Evolutionary conservation across 352 stramenopile species (phyloP).

Genomic region (Blastocystis sp.): DNA sequence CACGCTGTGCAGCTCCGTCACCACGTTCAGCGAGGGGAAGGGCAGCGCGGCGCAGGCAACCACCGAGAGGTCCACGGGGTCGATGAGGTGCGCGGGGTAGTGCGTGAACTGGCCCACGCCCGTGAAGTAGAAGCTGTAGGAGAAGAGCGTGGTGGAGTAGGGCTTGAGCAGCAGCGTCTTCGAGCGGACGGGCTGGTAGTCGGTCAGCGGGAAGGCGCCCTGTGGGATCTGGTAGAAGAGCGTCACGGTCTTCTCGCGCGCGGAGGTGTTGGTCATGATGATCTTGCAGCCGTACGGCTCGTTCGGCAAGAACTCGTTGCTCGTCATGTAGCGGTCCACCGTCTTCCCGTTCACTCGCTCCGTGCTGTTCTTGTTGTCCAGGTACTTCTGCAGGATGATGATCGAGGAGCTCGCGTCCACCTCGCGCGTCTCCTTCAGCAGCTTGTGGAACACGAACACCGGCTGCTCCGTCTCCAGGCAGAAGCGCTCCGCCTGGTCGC

Average conservation of each 20-base stretch:
- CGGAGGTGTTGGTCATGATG: conserved; percentile 76
- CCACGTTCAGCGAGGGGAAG: conserved; percentile 71
- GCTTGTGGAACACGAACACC: conserved; percentile 75
- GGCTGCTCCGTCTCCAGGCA: conserved; percentile 65
- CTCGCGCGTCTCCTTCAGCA: conserved; percentile 71
- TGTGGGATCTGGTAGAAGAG: conserved; percentile 77
- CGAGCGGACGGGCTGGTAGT: conserved; percentile 75
- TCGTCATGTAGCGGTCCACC: conserved; percentile 65
- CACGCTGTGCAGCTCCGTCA: conserved; percentile 71
- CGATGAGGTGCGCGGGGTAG: conserved; percentile 75
- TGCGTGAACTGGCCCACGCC: conserved; percentile 73
- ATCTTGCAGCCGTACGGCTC: conserved; percentile 75
- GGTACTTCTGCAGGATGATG: conserved; percentile 75
- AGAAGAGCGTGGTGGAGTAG: conserved; percentile 73
- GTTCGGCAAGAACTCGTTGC: conserved; percentile 74
- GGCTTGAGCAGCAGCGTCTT: conserved; percentile 72
- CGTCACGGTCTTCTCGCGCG: conserved; percentile 72
- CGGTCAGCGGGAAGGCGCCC: conserved; percentile 74
- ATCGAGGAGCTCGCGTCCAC: conserved; percentile 64
- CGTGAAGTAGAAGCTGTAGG: conserved; percentile 77
- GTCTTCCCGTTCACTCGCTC: conserved; percentile 38
- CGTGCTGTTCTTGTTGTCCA: conserved; percentile 70
- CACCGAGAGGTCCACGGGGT: conserved; percentile 70
- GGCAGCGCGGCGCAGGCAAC: conserved; percentile 72
- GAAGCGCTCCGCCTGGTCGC: neutral